phyloP scores from a whole-genome alignment of 345 rosid species.

The Toxicodendron radicans region DNA sequence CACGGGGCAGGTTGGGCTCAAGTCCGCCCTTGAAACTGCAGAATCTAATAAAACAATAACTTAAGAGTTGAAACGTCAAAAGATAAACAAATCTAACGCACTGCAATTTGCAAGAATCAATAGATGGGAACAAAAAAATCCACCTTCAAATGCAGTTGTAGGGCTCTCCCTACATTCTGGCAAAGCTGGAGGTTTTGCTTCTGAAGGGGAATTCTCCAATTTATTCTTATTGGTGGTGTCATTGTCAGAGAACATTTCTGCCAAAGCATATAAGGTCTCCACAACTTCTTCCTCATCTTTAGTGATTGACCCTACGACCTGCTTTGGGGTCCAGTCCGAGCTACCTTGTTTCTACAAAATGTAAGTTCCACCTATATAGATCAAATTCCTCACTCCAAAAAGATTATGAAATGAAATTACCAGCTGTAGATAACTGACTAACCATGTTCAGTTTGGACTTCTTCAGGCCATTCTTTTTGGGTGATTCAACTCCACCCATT shows the following conservation, averaged over 20 bases:
- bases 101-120: background rate
- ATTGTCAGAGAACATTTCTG: constrained; percentile 60
- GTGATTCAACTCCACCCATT: constrained; percentile 36
- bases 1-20: constrained; percentile 19
- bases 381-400: constrained; percentile 10
- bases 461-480: constrained; percentile 40
- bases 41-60: constrained; percentile 14
- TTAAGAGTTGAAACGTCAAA: background rate
- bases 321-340: constrained; percentile 24
- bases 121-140: background rate
- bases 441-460: constrained; percentile 52
- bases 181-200: constrained; percentile 29
- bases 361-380: constrained; percentile 17
- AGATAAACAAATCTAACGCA: background rate
- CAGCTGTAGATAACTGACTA: constrained; percentile 29
- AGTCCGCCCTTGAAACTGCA: constrained; percentile 34
- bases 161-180: constrained; percentile 28
- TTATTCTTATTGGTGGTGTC: constrained; percentile 27
- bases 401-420: constrained; percentile 18
- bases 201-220: constrained; percentile 23
- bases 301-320: constrained; percentile 55
- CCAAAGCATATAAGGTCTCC: constrained; percentile 81
- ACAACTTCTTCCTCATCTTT: constrained; percentile 97
- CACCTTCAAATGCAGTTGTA: constrained; percentile 25
- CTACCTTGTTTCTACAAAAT: constrained; percentile 30